Evolutionary conservation across 169 alveolate species (phyloP).

Genomic region (Cryptosporidium bovis): DNA sequence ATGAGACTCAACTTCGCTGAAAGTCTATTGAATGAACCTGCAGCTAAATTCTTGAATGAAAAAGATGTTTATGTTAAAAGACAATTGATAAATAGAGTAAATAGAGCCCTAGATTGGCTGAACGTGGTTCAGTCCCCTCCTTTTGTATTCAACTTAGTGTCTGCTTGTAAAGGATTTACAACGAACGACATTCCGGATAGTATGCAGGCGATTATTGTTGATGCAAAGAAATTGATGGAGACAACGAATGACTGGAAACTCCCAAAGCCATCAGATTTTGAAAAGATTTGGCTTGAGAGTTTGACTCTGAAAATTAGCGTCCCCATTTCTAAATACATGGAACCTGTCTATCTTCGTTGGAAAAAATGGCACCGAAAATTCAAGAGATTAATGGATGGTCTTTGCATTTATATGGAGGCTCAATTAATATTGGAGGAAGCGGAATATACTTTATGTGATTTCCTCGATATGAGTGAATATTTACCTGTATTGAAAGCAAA

Average conservation of each 20-base stretch:
- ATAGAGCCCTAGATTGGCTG: conserved; percentile 39
- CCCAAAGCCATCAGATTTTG: conserved; percentile 67
- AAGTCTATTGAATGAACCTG: conserved; percentile 62
- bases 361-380: conserved; percentile 60
- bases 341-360: conserved; percentile 68
- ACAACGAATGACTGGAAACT: conserved; percentile 28
- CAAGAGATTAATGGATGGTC: conserved; percentile 61
- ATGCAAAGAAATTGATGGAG: conserved; percentile 36
- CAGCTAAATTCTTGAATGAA: conserved; percentile 63
- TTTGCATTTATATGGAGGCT: conserved; percentile 56
- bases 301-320: conserved; percentile 37
- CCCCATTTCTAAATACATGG: conserved; percentile 61
- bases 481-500: conserved; percentile 29
- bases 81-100: conserved; percentile 58
- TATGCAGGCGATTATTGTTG: conserved; percentile 6
- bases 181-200: conserved; percentile 44
- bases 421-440: conserved; percentile 68
- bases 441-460: conserved; percentile 60
- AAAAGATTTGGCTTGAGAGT: conserved; percentile 62
- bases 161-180: conserved; percentile 15
- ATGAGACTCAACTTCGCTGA: conserved; percentile 66
- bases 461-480: conserved; percentile 61
- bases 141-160: conserved; percentile 34
- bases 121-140: conserved; percentile 57
- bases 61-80: conserved; percentile 38